Conservation (phyloP, 805 yeast species). For the Ogataea pilisensis region DNA sequence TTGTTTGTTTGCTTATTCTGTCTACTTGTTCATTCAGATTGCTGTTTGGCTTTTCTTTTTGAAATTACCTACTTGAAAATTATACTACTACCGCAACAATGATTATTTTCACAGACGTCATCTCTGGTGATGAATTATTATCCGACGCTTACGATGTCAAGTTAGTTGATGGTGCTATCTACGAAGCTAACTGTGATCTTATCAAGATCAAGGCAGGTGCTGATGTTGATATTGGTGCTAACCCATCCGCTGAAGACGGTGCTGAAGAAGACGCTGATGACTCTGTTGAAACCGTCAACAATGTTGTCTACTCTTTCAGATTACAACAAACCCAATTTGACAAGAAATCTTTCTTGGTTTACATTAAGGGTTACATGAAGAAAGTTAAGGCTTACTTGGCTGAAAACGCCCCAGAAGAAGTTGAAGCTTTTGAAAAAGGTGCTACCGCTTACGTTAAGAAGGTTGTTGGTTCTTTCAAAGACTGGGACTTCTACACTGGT, state of each 20-base stretch:
- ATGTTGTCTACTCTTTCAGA: slow-evolving; percentile 98
- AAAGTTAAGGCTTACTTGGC: slow-evolving; percentile 84
- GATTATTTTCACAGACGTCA: slow-evolving; percentile 61
- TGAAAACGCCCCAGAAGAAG: slow-evolving; percentile 83
- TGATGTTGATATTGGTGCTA: slow-evolving; percentile 98
- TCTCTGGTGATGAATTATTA: slow-evolving; percentile 93
- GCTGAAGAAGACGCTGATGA: slow-evolving; percentile 78
- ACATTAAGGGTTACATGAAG: slow-evolving; percentile 99
- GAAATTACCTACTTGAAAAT: no score
- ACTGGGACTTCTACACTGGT: slow-evolving; percentile 99
- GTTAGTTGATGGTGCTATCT: slow-evolving; percentile 85
- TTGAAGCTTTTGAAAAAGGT: slow-evolving; percentile 93
- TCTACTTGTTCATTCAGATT: no score
- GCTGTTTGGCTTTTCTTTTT: no score
- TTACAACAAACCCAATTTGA: slow-evolving; percentile 93
- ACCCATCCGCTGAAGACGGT: slow-evolving; percentile 98
- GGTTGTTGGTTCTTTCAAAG: slow-evolving; percentile 91
- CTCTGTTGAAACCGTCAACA: slow-evolving; percentile 89
- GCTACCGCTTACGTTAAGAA: slow-evolving; percentile 95
- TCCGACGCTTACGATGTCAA: slow-evolving; percentile 95
- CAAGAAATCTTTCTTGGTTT: slow-evolving; percentile 95
- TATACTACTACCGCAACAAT: no score
- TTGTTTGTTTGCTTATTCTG: no score
- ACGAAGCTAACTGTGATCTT: slow-evolving; percentile 96
- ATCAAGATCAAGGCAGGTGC: slow-evolving; percentile 79